Evolutionary conservation across 2,329 filamentous ascomycete species (phyloP).

Genomic region (Chaetomiaceae sp.): DNA sequence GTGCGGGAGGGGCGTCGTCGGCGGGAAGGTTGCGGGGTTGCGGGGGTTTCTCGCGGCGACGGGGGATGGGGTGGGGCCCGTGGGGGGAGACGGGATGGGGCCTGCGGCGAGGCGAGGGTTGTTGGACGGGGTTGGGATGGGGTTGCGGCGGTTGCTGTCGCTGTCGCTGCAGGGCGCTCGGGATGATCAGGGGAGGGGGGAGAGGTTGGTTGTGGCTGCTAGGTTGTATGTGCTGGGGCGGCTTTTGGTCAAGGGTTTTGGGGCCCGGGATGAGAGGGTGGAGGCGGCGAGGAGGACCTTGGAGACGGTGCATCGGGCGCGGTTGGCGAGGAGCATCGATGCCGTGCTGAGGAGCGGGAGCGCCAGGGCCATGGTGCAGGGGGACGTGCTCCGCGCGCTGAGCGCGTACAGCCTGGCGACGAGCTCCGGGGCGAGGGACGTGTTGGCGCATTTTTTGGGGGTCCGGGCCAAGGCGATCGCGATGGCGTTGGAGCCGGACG

Average conservation of each 20-base stretch:
- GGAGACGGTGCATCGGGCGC: slow-evolving; percentile 52
- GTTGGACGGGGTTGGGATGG: slow-evolving; percentile 13
- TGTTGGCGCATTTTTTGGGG: slow-evolving; percentile 71
- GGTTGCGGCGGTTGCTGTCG: slow-evolving; percentile 13
- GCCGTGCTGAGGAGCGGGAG: slow-evolving; percentile 62
- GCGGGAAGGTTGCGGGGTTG: slow-evolving; percentile 59
- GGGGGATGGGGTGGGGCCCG: slow-evolving; percentile 11
- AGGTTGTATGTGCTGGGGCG: slow-evolving; percentile 74
- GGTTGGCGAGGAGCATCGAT: slow-evolving; percentile 64
- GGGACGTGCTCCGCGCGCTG: slow-evolving; percentile 64
- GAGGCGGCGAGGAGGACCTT: slow-evolving; percentile 62
- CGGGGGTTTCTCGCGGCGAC: slow-evolving; percentile 39
- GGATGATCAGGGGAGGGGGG: too few species aligned
- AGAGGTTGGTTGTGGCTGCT: slow-evolving; percentile 54
- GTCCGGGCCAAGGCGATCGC: slow-evolving; percentile 67
- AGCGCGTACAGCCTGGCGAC: slow-evolving; percentile 79
- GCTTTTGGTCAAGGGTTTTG: slow-evolving; percentile 67
- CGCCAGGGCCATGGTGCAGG: slow-evolving; percentile 38
- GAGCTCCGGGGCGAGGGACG: slow-evolving; percentile 74
- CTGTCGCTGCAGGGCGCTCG: too few species aligned
- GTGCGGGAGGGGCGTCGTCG: slow-evolving; percentile 70
- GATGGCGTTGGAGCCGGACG: slow-evolving; percentile 51
- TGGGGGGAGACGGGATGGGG: slow-evolving; percentile 13
- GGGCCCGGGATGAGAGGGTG: slow-evolving; percentile 42
- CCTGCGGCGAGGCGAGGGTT: slow-evolving; percentile 28